Evolutionary conservation across 176 grass and related monocot genomes (phyloP).

Genomic region (Carex parvula): DNA sequence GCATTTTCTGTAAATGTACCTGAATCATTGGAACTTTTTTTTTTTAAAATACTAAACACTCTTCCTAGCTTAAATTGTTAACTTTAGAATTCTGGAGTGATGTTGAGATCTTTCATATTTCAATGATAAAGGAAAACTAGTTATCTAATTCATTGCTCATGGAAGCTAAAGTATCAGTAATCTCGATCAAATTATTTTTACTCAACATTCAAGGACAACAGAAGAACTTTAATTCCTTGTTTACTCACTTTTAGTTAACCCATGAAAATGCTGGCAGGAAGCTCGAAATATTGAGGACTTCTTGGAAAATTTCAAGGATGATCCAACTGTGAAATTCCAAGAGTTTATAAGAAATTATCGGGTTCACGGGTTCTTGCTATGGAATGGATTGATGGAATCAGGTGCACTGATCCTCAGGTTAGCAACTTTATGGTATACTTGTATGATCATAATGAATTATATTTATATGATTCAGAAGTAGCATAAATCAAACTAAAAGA

Average conservation of each 20-base stretch:
- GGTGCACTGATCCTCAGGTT: constrained; percentile 94
- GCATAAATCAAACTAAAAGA: neutral
- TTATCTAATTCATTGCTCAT: neutral
- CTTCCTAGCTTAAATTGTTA: neutral
- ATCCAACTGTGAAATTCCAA: constrained; percentile 97
- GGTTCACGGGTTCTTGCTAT: constrained; percentile 88
- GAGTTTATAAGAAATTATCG: constrained; percentile 70
- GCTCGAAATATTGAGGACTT: constrained; percentile 97
- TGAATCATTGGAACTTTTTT: neutral
- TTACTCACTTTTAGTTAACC: constrained; percentile 11
- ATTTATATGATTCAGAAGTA: neutral
- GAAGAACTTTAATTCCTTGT: neutral
- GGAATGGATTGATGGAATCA: constrained; percentile 99
- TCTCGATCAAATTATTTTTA: neutral
- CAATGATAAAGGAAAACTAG: neutral
- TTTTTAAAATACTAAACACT: neutral
- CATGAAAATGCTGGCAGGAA: constrained; percentile 44
- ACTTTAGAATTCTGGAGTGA: neutral
- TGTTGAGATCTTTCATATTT: neutral
- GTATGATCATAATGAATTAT: neutral
- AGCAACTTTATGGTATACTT: constrained; percentile 24
- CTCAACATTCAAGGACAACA: neutral
- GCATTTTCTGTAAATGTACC: neutral
- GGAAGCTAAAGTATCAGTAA: neutral
- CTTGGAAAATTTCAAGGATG: constrained; percentile 88